Evolutionary conservation across 805 yeast species (phyloP), one percentile per base, ranked within the genome.

Genomic region (Teunomyces tritomae): DNA sequence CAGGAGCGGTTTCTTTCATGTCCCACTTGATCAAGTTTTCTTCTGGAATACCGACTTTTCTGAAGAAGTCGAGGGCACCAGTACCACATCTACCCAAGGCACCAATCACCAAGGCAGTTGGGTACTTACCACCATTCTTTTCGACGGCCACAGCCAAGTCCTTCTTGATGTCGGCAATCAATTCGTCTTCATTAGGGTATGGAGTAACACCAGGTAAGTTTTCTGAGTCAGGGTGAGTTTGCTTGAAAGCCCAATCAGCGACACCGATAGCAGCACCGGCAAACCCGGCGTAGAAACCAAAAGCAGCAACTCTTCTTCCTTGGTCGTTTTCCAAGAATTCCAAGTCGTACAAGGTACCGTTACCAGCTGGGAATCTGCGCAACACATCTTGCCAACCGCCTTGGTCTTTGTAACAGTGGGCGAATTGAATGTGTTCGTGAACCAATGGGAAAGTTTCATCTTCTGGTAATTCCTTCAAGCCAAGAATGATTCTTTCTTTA

Each of bases 271-370:
- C 99, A 30, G 99, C 99, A 62, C 99, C 99, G 5, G 98, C 99
- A 67, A 94, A 94, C n/a, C 99, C 99, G 39, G 99, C 99, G 68
- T 92, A 92, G 77, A 82, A 94, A n/a, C 99, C 99, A 65, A 94
- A 94, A 7, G 99, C 99, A 39, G 99, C 99, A 27, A 94, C 99
- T 73, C 99, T 87, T 77, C 99, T 87, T 30, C 98, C 98, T 62
- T 82, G 84, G 58, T 87, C 97, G 66, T 94, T 89, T 68, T 88
- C 95, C 66, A 94, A 76, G 64, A 94, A 94, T 73, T 94, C 99
- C 56, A 94, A 76, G 67, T 94, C 99, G 66, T 94, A 94, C 56
- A 94, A 79, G 10, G 81, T 78, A 58, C 99, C 98, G 49, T 87
- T 81, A 44, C 99, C 99, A 34, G 80, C 84, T 44, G 95, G 95